phyloP scores from a whole-genome alignment of 73 alveolate genomes.

The Tetrahymena malaccensis region DNA sequence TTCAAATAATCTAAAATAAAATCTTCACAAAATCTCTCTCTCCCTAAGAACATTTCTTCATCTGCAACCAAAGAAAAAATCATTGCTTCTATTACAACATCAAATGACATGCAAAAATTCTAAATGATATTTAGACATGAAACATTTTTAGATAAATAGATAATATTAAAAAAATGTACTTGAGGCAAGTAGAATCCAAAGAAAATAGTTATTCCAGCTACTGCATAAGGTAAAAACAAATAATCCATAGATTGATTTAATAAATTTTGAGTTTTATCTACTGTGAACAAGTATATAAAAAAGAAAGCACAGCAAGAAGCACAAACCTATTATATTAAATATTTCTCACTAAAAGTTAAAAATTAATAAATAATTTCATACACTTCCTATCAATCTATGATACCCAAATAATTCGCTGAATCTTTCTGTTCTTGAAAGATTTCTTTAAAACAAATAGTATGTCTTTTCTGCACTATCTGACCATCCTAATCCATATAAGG shows the following conservation, averaged over 20 bases:
- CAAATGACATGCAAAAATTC: constrained; percentile 12
- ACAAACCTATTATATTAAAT: background rate
- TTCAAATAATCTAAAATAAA: constrained; percentile 10
- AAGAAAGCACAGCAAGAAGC: background rate
- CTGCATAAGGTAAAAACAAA: constrained; percentile 1
- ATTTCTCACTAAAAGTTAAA: background rate
- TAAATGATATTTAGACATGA: background rate
- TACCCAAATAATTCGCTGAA: constrained; percentile 7
- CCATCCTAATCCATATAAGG: background rate
- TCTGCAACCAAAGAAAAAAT: constrained; percentile 21
- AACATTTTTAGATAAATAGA: background rate
- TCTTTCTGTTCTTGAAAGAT: constrained; percentile 20
- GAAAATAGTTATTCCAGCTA: background rate
- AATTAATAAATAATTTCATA: background rate
- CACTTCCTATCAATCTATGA: constrained; percentile 20
- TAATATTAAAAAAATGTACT: background rate
- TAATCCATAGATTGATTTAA: background rate
- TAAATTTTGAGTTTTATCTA: background rate
- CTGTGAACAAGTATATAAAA: background rate
- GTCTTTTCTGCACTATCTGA: background rate
- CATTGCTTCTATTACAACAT: constrained; percentile 21
- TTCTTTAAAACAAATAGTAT: constrained; percentile 18
- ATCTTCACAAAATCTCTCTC: constrained; percentile 16
- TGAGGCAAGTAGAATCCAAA: constrained; percentile 9
- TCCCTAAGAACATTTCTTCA: constrained; percentile 34